These are phyloP conservation scores for Alternaria tenuissima DNA, from an alignment of 2,329 filamentous ascomycete species.

Conservation along the genomic window DNA sequence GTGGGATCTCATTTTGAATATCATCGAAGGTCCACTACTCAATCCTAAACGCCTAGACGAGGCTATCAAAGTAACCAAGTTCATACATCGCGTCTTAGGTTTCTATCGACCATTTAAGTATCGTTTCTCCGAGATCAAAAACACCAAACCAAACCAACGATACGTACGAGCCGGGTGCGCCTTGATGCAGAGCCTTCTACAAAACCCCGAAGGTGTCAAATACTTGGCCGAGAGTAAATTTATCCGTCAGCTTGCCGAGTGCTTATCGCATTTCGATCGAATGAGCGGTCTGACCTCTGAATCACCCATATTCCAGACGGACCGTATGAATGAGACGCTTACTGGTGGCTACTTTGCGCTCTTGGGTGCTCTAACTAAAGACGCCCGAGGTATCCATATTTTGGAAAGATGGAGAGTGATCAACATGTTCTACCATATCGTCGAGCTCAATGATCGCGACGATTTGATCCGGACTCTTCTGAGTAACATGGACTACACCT, in stretches of 20 bases:
- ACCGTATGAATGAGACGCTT: slow-evolving; percentile 84
- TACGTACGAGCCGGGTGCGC: slow-evolving; percentile 92
- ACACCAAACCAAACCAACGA: slow-evolving; percentile 90
- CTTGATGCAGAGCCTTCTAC: slow-evolving; percentile 83
- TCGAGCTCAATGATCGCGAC: slow-evolving; percentile 88
- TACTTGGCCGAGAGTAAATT: slow-evolving; percentile 93
- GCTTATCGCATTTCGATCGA: slow-evolving; percentile 91
- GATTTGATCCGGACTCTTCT: slow-evolving; percentile 90
- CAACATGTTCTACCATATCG: slow-evolving; percentile 99
- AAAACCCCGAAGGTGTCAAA: slow-evolving; percentile 82
- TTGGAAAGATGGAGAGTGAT: slow-evolving; percentile 97
- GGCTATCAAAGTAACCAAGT: slow-evolving; percentile 93
- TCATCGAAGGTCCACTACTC: slow-evolving; percentile 91
- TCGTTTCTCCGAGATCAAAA: slow-evolving; percentile 88
- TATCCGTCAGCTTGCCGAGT: slow-evolving; percentile 92
- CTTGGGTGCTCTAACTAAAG: slow-evolving; percentile 84
- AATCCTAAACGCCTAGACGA: slow-evolving; percentile 93
- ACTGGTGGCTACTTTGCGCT: slow-evolving; percentile 95
- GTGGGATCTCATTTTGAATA: slow-evolving; percentile 89
- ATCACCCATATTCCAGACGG: slow-evolving; percentile 86
- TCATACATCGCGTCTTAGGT: slow-evolving; percentile 91
- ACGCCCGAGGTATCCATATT: slow-evolving; percentile 83
- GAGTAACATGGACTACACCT: slow-evolving; percentile 89
- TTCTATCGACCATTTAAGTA: slow-evolving; percentile 98
- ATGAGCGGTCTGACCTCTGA: slow-evolving; percentile 78